These are phyloP conservation scores for Lachnum nothofagi DNA, from an alignment of 2,329 filamentous ascomycete genomes.

Conservation along the genomic window DNA sequence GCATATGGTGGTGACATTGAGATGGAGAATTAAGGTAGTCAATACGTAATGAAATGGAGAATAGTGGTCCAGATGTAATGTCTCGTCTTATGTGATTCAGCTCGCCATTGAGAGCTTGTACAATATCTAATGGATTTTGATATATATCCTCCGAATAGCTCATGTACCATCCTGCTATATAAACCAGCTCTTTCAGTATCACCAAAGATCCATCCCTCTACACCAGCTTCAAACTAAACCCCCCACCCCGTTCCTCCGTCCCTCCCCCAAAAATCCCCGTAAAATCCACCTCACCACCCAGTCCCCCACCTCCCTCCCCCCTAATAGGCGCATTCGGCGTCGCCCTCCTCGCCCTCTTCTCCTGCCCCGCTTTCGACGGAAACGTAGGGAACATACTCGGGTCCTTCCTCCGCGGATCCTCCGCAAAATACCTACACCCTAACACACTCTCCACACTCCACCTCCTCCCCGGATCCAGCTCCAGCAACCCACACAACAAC, in stretches of 20 bases:
- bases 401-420: constrained; percentile 85
- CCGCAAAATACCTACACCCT: constrained; percentile 75
- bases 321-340: constrained; percentile 80
- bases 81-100: no score
- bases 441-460: constrained; percentile 71
- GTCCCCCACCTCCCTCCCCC: constrained; percentile 52
- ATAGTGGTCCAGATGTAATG: background rate
- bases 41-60: constrained; percentile 7
- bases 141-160: no score
- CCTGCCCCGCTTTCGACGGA: constrained; percentile 88
- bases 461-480: constrained; percentile 66
- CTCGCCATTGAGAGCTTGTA: no score
- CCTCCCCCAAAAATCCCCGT: constrained; percentile 64
- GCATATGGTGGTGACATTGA: no score
- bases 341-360: constrained; percentile 65
- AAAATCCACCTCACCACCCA: constrained; percentile 59
- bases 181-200: no score
- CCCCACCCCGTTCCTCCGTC: constrained; percentile 59
- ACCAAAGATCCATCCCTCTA: background rate
- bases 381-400: constrained; percentile 95
- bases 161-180: no score
- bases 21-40: constrained; percentile 1
- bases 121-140: no score
- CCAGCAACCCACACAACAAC: constrained; percentile 65
- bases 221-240: constrained; percentile 62